phyloP scores from a whole-genome alignment of 2,329 filamentous ascomycete genomes.

The Pleomassaria siparia region DNA sequence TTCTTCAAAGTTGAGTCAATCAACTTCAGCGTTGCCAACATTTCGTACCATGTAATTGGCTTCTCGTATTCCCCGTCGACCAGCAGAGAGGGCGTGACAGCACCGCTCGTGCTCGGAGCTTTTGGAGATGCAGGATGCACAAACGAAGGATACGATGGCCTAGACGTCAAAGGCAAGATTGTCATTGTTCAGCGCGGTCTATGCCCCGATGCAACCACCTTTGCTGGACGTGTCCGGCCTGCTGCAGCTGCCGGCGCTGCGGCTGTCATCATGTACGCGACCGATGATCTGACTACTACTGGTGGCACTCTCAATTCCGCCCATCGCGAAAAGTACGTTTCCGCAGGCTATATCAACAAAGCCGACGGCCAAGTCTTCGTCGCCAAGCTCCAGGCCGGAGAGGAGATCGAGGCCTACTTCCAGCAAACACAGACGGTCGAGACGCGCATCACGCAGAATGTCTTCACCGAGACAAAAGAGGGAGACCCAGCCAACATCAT shows the following conservation, averaged over 20 bases:
- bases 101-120: conserved; percentile 44
- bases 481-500: conserved; percentile 42
- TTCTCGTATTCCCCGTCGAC: conserved; percentile 54
- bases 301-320: conserved; percentile 45
- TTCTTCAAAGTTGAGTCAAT: conserved; percentile 48
- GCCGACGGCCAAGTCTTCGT: conserved; percentile 47
- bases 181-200: conserved; percentile 46
- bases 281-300: conserved; percentile 40
- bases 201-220: conserved; percentile 46
- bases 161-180: conserved; percentile 46
- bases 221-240: conserved; percentile 44
- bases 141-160: conserved; percentile 37
- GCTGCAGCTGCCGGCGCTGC: conserved; percentile 45
- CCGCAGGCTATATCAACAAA: conserved; percentile 47
- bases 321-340: conserved; percentile 38
- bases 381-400: conserved; percentile 44
- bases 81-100: conserved; percentile 46
- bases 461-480: conserved; percentile 43
- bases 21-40: conserved; percentile 41
- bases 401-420: conserved; percentile 44
- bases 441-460: conserved; percentile 52
- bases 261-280: conserved; percentile 48
- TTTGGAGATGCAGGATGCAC: conserved; percentile 45
- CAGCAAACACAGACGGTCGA: conserved; percentile 51
- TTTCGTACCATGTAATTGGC: conserved; percentile 43